phyloP scores from a whole-genome alignment of 768 basidiomycete species.

The Boletus rubropictus region DNA sequence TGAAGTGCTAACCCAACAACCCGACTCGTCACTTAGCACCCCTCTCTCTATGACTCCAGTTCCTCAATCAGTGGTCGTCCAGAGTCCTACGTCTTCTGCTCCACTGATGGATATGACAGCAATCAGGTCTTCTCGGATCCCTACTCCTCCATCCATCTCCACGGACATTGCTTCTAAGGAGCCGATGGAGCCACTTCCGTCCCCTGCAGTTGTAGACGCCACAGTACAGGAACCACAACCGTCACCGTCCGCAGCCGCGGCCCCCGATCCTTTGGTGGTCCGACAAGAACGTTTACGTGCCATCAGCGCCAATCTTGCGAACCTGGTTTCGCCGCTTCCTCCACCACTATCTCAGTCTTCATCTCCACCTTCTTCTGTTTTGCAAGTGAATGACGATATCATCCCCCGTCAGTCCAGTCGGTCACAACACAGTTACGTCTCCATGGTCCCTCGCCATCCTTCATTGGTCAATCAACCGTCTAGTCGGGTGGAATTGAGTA shows the following conservation, averaged over 20 bases:
- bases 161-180: background rate
- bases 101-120: background rate
- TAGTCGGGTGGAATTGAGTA: background rate
- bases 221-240: background rate
- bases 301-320: slow-evolving; percentile 11
- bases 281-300: slow-evolving; percentile 14
- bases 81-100: background rate
- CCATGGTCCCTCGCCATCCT: slow-evolving; percentile 8
- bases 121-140: background rate
- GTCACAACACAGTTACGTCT: background rate
- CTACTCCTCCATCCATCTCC: background rate
- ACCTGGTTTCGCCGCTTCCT: slow-evolving; percentile 4
- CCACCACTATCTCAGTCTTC: slow-evolving; percentile 7
- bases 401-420: background rate
- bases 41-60: slow-evolving; percentile 7
- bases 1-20: slow-evolving; percentile 17
- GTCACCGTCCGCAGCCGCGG: background rate
- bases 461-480: slow-evolving; percentile 4
- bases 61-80: background rate
- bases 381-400: background rate
- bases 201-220: background rate
- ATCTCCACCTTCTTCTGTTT: background rate
- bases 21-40: slow-evolving; percentile 17
- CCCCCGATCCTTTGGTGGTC: slow-evolving; percentile 5
- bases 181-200: background rate